Evolutionary conservation across 2,329 filamentous ascomycete genomes (phyloP).

Genomic region (Simplicillium aogashimaense): DNA sequence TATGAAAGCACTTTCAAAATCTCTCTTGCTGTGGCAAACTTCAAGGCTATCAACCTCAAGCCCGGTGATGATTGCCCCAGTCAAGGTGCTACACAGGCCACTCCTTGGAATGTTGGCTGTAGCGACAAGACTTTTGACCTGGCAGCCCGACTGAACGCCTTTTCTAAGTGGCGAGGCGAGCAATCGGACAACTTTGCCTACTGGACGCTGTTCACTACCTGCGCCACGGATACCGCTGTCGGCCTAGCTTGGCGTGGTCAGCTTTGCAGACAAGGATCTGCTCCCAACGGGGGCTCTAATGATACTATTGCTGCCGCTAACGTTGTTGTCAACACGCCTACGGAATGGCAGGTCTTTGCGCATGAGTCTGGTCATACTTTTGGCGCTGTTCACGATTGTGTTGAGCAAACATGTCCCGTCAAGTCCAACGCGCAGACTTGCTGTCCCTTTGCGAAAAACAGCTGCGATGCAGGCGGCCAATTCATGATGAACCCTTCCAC

Average conservation of each 20-base stretch:
- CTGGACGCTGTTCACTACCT: slow-evolving; percentile 82
- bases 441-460: slow-evolving; percentile 60
- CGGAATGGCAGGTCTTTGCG: slow-evolving; percentile 92
- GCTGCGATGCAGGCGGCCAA: slow-evolving; percentile 65
- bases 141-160: slow-evolving; percentile 70
- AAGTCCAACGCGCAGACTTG: slow-evolving; percentile 49
- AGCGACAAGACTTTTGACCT: slow-evolving; percentile 48
- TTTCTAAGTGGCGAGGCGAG: slow-evolving; percentile 79
- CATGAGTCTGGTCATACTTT: slow-evolving; percentile 94
- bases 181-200: slow-evolving; percentile 76
- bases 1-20: slow-evolving; percentile 94
- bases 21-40: slow-evolving; percentile 77
- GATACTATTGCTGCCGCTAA: slow-evolving; percentile 81
- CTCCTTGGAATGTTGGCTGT: slow-evolving; percentile 80
- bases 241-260: slow-evolving; percentile 91
- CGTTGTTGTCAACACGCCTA: slow-evolving; percentile 73
- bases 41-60: slow-evolving; percentile 59
- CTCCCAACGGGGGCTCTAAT: slow-evolving; percentile 41
- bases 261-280: slow-evolving; percentile 57
- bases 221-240: slow-evolving; percentile 73
- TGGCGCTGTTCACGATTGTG: slow-evolving; percentile 92
- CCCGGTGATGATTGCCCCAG: slow-evolving; percentile 57
- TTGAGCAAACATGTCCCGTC: slow-evolving; percentile 55
- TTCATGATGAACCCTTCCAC: slow-evolving; percentile 98
- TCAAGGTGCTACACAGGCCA: slow-evolving; percentile 50